phyloP scores from a whole-genome alignment of 2,329 filamentous ascomycete species.

The Colletotrichum brevisporum region DNA sequence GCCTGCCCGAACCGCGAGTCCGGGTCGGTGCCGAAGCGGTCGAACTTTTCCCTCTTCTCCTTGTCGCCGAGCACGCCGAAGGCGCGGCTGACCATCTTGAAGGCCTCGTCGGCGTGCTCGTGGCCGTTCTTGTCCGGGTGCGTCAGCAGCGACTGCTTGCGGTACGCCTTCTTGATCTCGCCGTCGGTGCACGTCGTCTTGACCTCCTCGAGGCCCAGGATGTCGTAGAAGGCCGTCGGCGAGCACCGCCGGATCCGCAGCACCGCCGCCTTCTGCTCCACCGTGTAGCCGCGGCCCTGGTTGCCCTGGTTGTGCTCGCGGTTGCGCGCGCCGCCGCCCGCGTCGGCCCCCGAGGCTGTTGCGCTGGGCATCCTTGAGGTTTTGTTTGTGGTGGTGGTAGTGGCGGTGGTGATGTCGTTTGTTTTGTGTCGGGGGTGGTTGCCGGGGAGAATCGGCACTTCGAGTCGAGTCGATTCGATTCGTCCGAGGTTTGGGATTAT shows the following conservation, averaged over 20 bases:
- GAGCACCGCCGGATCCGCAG: conserved; percentile 88
- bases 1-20: conserved; percentile 85
- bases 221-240: conserved; percentile 95
- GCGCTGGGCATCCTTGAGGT: conserved; percentile 62
- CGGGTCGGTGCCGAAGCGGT: conserved; percentile 91
- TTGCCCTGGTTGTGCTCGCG: conserved; percentile 84
- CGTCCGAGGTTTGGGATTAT: not conserved
- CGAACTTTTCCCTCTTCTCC: conserved; percentile 91
- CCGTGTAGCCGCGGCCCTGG: conserved; percentile 83
- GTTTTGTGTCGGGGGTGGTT: conserved; percentile 12
- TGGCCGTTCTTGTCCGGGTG: conserved; percentile 99
- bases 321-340: conserved; percentile 60
- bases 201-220: conserved; percentile 79
- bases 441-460: conserved; percentile 3
- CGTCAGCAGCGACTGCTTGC: conserved; percentile 92
- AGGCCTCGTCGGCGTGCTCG: conserved; percentile 94
- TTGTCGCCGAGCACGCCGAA: conserved; percentile 94
- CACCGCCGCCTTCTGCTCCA: conserved; percentile 92
- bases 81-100: conserved; percentile 96
- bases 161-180: conserved; percentile 98
- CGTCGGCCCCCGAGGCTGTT: conserved; percentile 68
- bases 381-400: not conserved
- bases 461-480: conserved; percentile 1
- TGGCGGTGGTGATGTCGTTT: not conserved
- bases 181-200: conserved; percentile 78